Conservation (phyloP, 495 filamentous ascomycete genomes). For the Niebla homalea region DNA sequence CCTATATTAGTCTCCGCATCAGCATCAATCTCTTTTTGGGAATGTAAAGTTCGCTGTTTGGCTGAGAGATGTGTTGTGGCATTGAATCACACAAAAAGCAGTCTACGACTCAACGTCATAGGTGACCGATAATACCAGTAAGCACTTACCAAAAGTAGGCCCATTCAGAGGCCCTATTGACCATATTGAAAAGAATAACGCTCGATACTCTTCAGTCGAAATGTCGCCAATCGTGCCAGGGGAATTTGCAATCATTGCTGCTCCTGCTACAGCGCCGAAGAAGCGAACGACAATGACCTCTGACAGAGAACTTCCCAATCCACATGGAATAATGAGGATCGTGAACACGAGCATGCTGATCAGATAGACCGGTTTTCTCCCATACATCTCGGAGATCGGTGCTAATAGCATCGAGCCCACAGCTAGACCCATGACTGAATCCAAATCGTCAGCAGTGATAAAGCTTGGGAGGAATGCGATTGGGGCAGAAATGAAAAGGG, state of each 20-base stretch:
- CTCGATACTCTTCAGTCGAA: slow-evolving; percentile 52
- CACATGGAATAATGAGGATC: slow-evolving; percentile 58
- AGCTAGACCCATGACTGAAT: slow-evolving; percentile 42
- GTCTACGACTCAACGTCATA: too few species aligned
- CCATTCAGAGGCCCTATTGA: slow-evolving; percentile 70
- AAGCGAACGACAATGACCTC: slow-evolving; percentile 59
- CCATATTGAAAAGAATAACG: slow-evolving; percentile 62
- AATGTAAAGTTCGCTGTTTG: too few species aligned
- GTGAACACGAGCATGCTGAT: slow-evolving; percentile 47
- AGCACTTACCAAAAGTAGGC: slow-evolving; percentile 16
- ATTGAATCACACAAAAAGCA: too few species aligned
- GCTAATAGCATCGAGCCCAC: slow-evolving; percentile 60
- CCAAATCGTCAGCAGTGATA: neutral
- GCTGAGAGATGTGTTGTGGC: too few species aligned
- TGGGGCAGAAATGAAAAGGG: slow-evolving; percentile 14
- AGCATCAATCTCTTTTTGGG: too few species aligned
- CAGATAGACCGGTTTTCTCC: slow-evolving; percentile 61
- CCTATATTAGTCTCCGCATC: too few species aligned
- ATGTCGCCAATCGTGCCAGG: slow-evolving; percentile 79
- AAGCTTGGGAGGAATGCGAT: slow-evolving; percentile 12
- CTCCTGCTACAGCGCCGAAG: slow-evolving; percentile 63
- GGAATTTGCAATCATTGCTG: slow-evolving; percentile 66
- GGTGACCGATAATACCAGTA: too few species aligned
- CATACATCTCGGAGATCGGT: slow-evolving; percentile 66
- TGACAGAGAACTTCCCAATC: slow-evolving; percentile 48